A percentile compares a stretch with the other conserved stretches of the same genome.
These are phyloP conservation scores for Lycium barbarum DNA, from an alignment of 257 asterid genomes.

Conservation along the genomic window DNA sequence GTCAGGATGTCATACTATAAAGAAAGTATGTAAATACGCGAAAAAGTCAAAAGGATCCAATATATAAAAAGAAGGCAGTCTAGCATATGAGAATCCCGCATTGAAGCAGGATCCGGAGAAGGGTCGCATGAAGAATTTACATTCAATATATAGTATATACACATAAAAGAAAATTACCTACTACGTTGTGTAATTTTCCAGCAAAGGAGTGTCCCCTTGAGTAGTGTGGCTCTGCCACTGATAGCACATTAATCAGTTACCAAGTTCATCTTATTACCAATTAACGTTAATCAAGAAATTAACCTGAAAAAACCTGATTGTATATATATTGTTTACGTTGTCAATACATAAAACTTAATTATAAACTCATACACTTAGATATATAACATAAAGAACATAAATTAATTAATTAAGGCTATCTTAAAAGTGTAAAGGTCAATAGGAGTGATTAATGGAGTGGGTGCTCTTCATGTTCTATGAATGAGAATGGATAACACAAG, in stretches of 20 bases:
- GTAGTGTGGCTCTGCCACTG: background rate
- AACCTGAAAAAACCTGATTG: background rate
- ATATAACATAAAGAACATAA: background rate
- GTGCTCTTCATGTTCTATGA: slow-evolving; percentile 14
- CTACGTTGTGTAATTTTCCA: no score
- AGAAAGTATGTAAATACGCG: no score
- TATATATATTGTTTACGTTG: background rate
- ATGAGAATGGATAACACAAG: background rate
- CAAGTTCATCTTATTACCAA: background rate
- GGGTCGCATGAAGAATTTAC: no score
- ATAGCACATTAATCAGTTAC: background rate
- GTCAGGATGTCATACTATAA: no score
- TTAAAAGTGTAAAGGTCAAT: background rate
- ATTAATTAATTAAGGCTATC: background rate
- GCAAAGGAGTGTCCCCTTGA: no score
- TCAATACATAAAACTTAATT: background rate
- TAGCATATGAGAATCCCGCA: no score
- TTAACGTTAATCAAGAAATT: background rate
- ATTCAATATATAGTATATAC: no score
- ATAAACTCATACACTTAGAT: background rate
- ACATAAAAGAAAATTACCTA: no score
- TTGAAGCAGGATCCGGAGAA: no score
- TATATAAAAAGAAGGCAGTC: no score
- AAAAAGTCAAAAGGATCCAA: no score
- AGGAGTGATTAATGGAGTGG: background rate